A percentile compares a stretch with the other conserved stretches of the same genome.
Conservation (phyloP, 164 flowering plant species). For the Magnolia changhungtana region DNA sequence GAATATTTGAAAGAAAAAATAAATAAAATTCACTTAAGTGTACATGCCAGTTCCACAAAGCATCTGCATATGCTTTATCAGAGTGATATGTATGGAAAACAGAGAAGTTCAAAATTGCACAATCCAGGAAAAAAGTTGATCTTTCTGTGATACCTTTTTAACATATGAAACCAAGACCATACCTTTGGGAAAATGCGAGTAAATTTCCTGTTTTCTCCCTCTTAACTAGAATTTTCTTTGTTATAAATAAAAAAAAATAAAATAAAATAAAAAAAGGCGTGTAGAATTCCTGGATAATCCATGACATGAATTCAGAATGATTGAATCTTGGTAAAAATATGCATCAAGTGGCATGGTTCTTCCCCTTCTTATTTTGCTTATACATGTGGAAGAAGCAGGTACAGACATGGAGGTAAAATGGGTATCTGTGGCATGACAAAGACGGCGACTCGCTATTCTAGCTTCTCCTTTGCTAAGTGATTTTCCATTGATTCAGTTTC, state of each 20-base stretch:
- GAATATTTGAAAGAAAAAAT: constrained; percentile 11
- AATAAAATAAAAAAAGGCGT: no score
- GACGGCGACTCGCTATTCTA: no score
- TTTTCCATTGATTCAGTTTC: no score
- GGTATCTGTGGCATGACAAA: no score
- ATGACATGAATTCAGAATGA: background rate
- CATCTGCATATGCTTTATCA: constrained; percentile 1
- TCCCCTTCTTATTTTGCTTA: background rate
- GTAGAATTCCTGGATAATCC: background rate
- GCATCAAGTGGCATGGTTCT: background rate
- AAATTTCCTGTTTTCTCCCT: no score
- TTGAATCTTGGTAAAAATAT: background rate
- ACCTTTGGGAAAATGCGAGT: background rate
- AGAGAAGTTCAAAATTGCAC: constrained; percentile 4
- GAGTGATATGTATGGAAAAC: background rate
- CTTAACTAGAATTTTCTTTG: no score
- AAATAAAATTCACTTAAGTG: constrained; percentile 8
- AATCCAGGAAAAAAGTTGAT: background rate
- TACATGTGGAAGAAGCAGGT: no score
- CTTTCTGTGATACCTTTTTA: background rate
- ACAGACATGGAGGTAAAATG: no score
- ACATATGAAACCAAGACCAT: background rate
- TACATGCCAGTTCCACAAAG: constrained; percentile 5
- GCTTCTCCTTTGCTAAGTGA: no score
- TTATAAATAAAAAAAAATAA: no score